These are phyloP conservation scores for Pleodorina starrii DNA, from an alignment of 139 green algal species.

Conservation along the genomic window DNA sequence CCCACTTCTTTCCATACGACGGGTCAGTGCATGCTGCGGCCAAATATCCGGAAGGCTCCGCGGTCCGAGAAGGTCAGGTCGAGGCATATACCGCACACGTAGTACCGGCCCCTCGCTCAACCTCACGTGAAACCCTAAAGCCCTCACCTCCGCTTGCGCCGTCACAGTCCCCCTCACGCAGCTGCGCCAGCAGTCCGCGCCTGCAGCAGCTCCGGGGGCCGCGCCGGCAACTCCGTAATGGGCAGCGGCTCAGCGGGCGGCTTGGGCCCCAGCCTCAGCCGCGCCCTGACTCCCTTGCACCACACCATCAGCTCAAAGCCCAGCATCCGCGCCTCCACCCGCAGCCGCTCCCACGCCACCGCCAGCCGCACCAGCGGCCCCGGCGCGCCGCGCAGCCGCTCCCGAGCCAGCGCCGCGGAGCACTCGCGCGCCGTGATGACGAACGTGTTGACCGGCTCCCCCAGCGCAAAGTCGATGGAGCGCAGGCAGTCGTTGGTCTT, in stretches of 20 bases:
- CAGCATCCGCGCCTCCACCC: slow-evolving; percentile 45
- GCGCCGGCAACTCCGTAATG: background rate
- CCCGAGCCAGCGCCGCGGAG: slow-evolving; percentile 75
- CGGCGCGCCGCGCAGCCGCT: slow-evolving; percentile 45
- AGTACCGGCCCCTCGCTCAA: too few relatives aligned
- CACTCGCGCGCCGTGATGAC: slow-evolving; percentile 90
- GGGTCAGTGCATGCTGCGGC: too few relatives aligned
- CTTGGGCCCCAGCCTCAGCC: background rate
- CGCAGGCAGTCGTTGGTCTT: slow-evolving; percentile 98
- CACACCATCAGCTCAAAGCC: slow-evolving; percentile 5
- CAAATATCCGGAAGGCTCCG: too few relatives aligned
- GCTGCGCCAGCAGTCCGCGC: too few relatives aligned
- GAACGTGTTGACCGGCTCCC: slow-evolving; percentile 87
- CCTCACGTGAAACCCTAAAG: too few relatives aligned
- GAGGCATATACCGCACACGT: too few relatives aligned
- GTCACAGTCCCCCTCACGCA: too few relatives aligned
- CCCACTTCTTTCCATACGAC: too few relatives aligned
- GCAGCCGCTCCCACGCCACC: slow-evolving; percentile 36
- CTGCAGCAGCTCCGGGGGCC: too few relatives aligned
- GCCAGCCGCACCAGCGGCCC: slow-evolving; percentile 36
- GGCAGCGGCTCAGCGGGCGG: background rate
- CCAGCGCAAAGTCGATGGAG: slow-evolving; percentile 78
- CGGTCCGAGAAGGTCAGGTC: too few relatives aligned
- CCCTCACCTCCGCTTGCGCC: too few relatives aligned
- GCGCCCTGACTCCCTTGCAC: background rate